These are phyloP conservation scores for Coemansia sp. DNA, from an alignment of 192 early-diverging fungal genomes.

Conservation along the genomic window DNA sequence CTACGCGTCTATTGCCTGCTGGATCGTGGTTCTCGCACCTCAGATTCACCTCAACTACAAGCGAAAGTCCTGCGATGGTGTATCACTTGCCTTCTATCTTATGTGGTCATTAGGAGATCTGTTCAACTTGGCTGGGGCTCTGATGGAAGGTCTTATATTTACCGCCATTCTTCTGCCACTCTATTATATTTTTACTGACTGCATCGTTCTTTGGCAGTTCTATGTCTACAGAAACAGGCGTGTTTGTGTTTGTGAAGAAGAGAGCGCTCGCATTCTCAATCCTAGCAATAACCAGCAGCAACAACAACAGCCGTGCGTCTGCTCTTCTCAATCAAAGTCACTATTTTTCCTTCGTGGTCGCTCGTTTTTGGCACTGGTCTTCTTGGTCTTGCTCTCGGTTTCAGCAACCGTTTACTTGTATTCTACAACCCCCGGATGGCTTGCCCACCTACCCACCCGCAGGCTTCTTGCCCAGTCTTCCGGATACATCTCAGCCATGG, in stretches of 20 bases:
- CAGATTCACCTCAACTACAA: slow-evolving; percentile 77
- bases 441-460: slow-evolving; percentile 26
- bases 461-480: slow-evolving; percentile 58
- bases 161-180: slow-evolving; percentile 69
- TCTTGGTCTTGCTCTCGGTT: neutral
- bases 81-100: slow-evolving; percentile 70
- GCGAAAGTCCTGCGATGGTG: slow-evolving; percentile 70
- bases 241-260: slow-evolving; percentile 5
- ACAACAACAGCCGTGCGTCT: slow-evolving; percentile 1
- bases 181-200: slow-evolving; percentile 73
- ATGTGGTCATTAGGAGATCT: slow-evolving; percentile 81
- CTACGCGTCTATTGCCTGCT: slow-evolving; percentile 71
- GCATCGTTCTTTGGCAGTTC: slow-evolving; percentile 65
- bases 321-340: neutral
- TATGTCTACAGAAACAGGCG: slow-evolving; percentile 56
- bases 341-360: neutral
- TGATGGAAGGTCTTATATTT: slow-evolving; percentile 64
- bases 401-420: neutral
- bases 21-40: slow-evolving; percentile 77
- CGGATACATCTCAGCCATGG: slow-evolving; percentile 70
- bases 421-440: slow-evolving; percentile 18
- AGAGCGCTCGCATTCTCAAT: slow-evolving; percentile 7
- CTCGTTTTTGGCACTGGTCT: neutral
- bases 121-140: slow-evolving; percentile 67
- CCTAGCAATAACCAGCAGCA: neutral